phyloP scores from a whole-genome alignment of 306 rosid species.

The Casuarina cunninghamiana region DNA sequence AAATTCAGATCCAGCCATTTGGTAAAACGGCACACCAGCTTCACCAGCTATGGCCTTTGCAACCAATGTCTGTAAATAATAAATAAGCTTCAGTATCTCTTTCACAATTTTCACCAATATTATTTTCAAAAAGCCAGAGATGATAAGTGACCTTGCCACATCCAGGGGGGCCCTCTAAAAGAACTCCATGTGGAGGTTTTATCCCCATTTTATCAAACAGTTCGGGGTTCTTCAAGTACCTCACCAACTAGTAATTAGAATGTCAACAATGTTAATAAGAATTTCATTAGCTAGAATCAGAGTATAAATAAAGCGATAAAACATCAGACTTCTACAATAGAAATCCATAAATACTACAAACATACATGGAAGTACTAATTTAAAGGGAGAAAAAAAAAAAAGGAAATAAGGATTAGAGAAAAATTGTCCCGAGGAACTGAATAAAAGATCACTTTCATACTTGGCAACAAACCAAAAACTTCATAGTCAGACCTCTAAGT shows the following conservation, averaged over 20 bases:
- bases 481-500: background rate
- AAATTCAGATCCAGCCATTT: constrained; percentile 99
- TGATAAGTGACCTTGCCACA: constrained; percentile 89
- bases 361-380: background rate
- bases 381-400: background rate
- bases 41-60: constrained; percentile 99
- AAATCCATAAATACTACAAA: background rate
- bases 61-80: constrained; percentile 80
- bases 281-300: constrained; percentile 20
- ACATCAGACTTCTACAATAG: too few species aligned
- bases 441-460: constrained; percentile 9
- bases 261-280: constrained; percentile 25
- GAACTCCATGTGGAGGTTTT: constrained; percentile 99
- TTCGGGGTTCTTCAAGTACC: constrained; percentile 94
- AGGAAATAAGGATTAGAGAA: constrained; percentile 1
- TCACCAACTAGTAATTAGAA: constrained; percentile 76
- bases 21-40: constrained; percentile 99
- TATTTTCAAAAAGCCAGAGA: constrained; percentile 25
- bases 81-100: constrained; percentile 18
- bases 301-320: constrained; percentile 21
- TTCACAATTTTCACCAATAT: constrained; percentile 16
- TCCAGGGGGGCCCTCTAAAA: constrained; percentile 98
- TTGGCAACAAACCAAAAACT: background rate
- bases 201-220: constrained; percentile 95
- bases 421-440: background rate